These are phyloP conservation scores for Kernera saxatilis DNA, from an alignment of 345 rosid species.

Conservation along the genomic window DNA sequence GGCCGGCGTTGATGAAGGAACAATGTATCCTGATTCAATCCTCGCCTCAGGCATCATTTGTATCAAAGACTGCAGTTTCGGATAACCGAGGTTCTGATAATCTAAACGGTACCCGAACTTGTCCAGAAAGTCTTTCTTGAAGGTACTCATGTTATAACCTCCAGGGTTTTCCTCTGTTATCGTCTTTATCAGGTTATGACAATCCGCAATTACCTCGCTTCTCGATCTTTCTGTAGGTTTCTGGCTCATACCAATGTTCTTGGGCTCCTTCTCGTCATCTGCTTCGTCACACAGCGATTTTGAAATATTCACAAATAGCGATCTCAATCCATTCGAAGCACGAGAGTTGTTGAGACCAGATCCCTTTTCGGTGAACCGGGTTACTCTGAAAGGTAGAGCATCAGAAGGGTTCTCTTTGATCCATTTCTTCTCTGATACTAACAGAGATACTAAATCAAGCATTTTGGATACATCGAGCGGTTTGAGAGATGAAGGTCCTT, in stretches of 20 bases:
- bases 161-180: conserved; percentile 45
- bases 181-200: conserved; percentile 52
- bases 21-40: conserved; percentile 38
- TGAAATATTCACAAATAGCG: conserved; percentile 33
- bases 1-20: conserved; percentile 33
- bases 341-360: conserved; percentile 21
- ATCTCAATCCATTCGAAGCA: conserved; percentile 41
- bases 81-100: conserved; percentile 49
- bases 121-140: conserved; percentile 45
- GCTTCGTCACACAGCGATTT: conserved; percentile 19
- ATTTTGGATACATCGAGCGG: conserved; percentile 39
- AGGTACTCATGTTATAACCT: conserved; percentile 45
- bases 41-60: conserved; percentile 52
- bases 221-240: conserved; percentile 37
- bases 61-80: conserved; percentile 41
- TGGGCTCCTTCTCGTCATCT: conserved; percentile 26
- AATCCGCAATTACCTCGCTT: conserved; percentile 42
- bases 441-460: conserved; percentile 48
- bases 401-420: conserved; percentile 48
- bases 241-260: conserved; percentile 25
- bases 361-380: conserved; percentile 16
- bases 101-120: conserved; percentile 52
- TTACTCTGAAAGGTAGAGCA: conserved; percentile 46
- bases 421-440: conserved; percentile 72
- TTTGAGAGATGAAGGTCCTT: conserved; percentile 52